Conservation (phyloP, 805 yeast genomes). For the Lipomyces oligophaga region DNA sequence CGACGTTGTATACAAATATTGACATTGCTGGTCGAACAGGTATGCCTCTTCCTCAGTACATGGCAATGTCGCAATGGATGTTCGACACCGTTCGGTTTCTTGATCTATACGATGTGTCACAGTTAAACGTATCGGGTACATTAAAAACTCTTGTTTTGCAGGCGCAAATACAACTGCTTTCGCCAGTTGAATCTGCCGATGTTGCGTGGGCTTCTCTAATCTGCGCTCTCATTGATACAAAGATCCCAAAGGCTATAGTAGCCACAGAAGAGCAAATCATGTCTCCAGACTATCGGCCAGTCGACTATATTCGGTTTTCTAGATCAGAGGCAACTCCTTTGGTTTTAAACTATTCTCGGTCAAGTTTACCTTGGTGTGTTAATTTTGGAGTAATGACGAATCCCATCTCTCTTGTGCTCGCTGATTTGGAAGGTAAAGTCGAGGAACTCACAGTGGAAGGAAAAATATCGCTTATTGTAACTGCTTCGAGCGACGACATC, state of each 20-base stretch:
- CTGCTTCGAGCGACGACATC: conserved; percentile 1
- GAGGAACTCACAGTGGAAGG: conserved; percentile 22
- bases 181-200: conserved; percentile 76
- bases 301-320: too few species aligned
- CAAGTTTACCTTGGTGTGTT: conserved; percentile 22
- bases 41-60: conserved; percentile 75
- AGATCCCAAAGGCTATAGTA: conserved; percentile 47
- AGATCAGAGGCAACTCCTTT: neutral
- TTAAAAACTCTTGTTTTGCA: conserved; percentile 53
- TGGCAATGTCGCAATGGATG: conserved; percentile 62
- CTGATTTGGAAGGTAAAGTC: conserved; percentile 25
- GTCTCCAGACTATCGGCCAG: neutral
- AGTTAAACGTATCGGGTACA: conserved; percentile 23
- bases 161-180: conserved; percentile 70
- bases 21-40: conserved; percentile 54
- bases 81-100: conserved; percentile 59
- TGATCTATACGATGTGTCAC: conserved; percentile 50
- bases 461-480: conserved; percentile 7
- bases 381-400: conserved; percentile 16
- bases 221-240: conserved; percentile 52
- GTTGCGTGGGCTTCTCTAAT: conserved; percentile 63
- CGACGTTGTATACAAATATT: conserved; percentile 16
- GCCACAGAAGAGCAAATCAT: conserved; percentile 1
- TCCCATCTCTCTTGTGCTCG: conserved; percentile 8
- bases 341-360: neutral